Percentiles rank a stretch among this genome's conserved stretches.
Conservation (phyloP, 352 stramenopile genomes). For the Pythium pyrilobum region DNA sequence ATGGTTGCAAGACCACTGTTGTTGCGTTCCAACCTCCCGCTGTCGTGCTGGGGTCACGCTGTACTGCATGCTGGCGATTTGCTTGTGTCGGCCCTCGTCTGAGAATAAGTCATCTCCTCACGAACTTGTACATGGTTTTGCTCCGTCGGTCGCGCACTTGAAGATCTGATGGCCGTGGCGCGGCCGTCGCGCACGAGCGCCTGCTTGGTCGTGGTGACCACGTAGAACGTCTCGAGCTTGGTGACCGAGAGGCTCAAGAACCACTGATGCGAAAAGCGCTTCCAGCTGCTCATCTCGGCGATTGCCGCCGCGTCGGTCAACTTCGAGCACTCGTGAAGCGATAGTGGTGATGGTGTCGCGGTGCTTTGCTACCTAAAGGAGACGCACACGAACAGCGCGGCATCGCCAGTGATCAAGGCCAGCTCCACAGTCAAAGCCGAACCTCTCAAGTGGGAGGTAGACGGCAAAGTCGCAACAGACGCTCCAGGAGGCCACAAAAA, state of each 20-base stretch:
- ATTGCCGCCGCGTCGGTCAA: slow-evolving; percentile 84
- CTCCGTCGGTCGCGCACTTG: slow-evolving; percentile 3
- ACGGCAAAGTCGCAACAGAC: slow-evolving; percentile 43
- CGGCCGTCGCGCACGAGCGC: no score
- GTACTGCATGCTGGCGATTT: slow-evolving; percentile 5
- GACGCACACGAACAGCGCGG: slow-evolving; percentile 76
- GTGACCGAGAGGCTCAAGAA: no score
- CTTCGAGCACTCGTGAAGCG: slow-evolving; percentile 86
- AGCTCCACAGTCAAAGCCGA: slow-evolving; percentile 18
- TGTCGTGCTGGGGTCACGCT: slow-evolving; percentile 13
- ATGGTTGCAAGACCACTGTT: slow-evolving; percentile 10
- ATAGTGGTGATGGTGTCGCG: slow-evolving; percentile 60
- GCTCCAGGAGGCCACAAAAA: slow-evolving; percentile 60
- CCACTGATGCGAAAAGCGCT: slow-evolving; percentile 92
- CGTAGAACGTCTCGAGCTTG: no score
- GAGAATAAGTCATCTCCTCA: slow-evolving; percentile 2
- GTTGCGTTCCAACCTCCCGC: background rate
- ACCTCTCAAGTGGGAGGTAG: slow-evolving; percentile 64
- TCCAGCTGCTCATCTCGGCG: slow-evolving; percentile 81
- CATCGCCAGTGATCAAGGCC: slow-evolving; percentile 56
- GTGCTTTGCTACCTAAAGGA: slow-evolving; percentile 89
- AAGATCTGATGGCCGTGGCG: no score
- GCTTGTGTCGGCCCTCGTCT: background rate
- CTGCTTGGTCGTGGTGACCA: no score
- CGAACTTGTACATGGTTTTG: slow-evolving; percentile 8